These are phyloP conservation scores for Raffaelea ambrosiae DNA, from an alignment of 2,329 filamentous ascomycete genomes.

Conservation along the genomic window DNA sequence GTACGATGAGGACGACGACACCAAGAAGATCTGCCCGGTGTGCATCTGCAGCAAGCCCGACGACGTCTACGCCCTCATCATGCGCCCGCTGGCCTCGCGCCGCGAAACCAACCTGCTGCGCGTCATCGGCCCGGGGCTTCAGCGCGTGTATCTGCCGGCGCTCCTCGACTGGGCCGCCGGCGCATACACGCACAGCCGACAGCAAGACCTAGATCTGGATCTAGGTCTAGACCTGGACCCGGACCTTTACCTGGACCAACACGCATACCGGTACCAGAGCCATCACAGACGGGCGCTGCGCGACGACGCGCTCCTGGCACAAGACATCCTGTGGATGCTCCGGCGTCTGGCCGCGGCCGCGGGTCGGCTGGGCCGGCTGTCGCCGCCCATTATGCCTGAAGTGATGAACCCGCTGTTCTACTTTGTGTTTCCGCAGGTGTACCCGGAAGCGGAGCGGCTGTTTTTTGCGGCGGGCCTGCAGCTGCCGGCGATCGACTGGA, in stretches of 20 bases:
- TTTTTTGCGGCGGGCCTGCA: slow-evolving; percentile 22
- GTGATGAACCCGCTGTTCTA: slow-evolving; percentile 14
- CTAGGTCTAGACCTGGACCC: too few relatives aligned
- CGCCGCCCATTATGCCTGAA: slow-evolving; percentile 9
- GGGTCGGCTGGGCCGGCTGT: slow-evolving; percentile 6
- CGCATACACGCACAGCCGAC: slow-evolving; percentile 17
- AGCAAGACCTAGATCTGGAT: too few relatives aligned
- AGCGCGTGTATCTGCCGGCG: too few relatives aligned
- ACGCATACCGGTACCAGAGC: too few relatives aligned
- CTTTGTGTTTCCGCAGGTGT: slow-evolving; percentile 11
- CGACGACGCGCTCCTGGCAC: too few relatives aligned
- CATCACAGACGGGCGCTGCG: too few relatives aligned
- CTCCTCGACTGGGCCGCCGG: slow-evolving; percentile 25
- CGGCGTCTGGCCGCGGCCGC: slow-evolving; percentile 10
- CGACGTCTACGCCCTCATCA: slow-evolving; percentile 22
- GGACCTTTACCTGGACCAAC: too few relatives aligned
- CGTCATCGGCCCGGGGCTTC: too few relatives aligned
- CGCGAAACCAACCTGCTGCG: too few relatives aligned
- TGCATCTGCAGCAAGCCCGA: too few relatives aligned
- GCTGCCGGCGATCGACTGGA: background rate
- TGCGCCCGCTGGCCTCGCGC: slow-evolving; percentile 29
- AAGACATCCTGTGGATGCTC: slow-evolving; percentile 27
- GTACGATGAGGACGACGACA: slow-evolving; percentile 14
- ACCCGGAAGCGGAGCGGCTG: slow-evolving; percentile 18
- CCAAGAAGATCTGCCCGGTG: too few relatives aligned